Base-by-base conservation (phyloP, 179 eudicot genomes). In the Beta macrorhiza region DNA sequence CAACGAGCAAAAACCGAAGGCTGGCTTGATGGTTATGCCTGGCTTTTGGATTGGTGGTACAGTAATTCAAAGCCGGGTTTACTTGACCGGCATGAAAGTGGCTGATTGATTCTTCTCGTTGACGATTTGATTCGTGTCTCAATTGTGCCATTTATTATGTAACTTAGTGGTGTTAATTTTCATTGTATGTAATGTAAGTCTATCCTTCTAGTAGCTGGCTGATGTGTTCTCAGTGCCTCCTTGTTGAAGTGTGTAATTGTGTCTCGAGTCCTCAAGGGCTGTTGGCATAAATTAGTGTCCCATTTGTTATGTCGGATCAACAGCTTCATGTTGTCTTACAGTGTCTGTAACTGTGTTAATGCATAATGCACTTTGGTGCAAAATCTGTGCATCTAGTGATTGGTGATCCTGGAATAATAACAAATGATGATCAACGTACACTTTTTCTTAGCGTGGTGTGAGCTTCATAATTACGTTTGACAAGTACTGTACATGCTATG, bases 11-110 rank as follows among this genome's bases (percentile, higher is more conserved):
- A 95, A 93, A 83, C 94, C 98, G 4, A 87, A 79, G 81, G 99
- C 92, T n/a, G 98, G 98, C 70, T 81, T 95, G 65, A 93, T 93
- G 99, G 94, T 95, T 44, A 93, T 93, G 99, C 99, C 99, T 17
- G 99, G 98, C 45, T 93, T 95, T 83, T 91, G 91, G 93, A 88
- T 95, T 19, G 94, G 94, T 7, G 98, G 99, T 64, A 89, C 89
- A 47, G 90, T 92, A 74, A 83, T 93, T 78, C 97, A 95, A 87
- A 87, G 93, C 86, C 87, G 84, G 72, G 95, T 93, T 83, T 95
- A 95, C 87, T 82, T 92, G 29, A 91, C 91, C 0, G 97, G 94
- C 47, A 80, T 89, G 84, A 91, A 87, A 85, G 89, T 88, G 77
- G 83, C 89, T 32, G 98, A 91, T 75, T 93, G 88, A 92, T 78